A percentile compares a stretch with the other conserved stretches of the same genome.
Conservation (phyloP, 345 rosid genomes). For the Carallia brachiata region DNA sequence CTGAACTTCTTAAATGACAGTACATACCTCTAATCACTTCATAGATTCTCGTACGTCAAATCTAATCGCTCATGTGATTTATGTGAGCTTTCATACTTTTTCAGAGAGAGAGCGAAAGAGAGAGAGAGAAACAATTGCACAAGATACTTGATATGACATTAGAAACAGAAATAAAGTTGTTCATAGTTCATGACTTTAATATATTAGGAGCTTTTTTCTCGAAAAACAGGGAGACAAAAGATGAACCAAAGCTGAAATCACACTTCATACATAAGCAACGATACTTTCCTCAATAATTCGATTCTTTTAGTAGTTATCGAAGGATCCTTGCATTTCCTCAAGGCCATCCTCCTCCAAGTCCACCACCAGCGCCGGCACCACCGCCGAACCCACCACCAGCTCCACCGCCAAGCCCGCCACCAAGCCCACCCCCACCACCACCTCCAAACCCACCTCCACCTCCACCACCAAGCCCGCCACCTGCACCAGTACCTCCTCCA, state of each 20-base stretch:
- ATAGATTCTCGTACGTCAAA: no score
- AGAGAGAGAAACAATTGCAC: no score
- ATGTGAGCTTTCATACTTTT: no score
- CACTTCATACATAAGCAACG: background rate
- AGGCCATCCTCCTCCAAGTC: slow-evolving; percentile 35
- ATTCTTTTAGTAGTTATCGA: background rate
- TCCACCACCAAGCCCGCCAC: slow-evolving; percentile 20
- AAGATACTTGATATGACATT: no score
- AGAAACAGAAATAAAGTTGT: background rate
- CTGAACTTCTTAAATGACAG: no score
- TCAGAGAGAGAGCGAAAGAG: no score
- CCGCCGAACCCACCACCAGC: background rate
- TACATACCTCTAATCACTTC: no score
- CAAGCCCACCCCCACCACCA: background rate
- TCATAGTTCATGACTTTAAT: background rate
- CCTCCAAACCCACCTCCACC: slow-evolving; percentile 19
- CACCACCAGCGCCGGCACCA: slow-evolving; percentile 23
- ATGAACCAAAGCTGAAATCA: background rate
- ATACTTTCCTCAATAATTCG: background rate
- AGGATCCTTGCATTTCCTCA: background rate
- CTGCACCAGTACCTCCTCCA: slow-evolving; percentile 31
- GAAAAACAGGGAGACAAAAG: background rate
- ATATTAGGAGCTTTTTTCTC: background rate
- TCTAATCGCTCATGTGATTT: no score
- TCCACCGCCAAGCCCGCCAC: background rate